Conservation (phyloP, 2,329 filamentous ascomycete genomes). For the Pestalotiopsis fici region DNA sequence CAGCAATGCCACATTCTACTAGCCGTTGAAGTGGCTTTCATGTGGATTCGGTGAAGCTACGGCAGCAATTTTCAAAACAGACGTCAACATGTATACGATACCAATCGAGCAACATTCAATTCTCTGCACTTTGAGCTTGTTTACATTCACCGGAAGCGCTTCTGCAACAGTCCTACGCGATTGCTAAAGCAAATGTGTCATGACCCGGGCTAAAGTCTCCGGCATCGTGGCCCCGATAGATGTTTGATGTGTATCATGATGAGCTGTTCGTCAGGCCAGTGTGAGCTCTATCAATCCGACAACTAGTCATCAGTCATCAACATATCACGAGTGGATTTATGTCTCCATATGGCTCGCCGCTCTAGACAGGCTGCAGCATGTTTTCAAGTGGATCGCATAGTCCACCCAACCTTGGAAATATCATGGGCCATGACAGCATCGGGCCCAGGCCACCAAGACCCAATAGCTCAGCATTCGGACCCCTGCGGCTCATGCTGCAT, state of each 20-base stretch:
- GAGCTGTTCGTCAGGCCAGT: background rate
- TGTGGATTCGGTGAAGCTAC: background rate
- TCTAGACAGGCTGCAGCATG: background rate
- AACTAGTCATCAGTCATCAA: background rate
- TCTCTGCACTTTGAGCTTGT: too few relatives aligned
- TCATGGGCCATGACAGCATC: background rate
- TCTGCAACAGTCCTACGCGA: too few relatives aligned
- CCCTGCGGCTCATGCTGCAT: background rate
- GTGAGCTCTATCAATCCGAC: background rate
- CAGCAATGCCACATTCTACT: slow-evolving; percentile 40
- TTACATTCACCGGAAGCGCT: too few relatives aligned
- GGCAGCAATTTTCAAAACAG: background rate
- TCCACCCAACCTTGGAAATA: background rate
- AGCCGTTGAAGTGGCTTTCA: slow-evolving; percentile 7
- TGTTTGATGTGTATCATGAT: too few relatives aligned
- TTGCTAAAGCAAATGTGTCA: too few relatives aligned
- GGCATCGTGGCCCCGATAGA: too few relatives aligned
- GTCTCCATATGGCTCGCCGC: background rate
- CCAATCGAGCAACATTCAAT: too few relatives aligned
- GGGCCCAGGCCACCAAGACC: background rate
- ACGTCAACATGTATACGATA: too few relatives aligned
- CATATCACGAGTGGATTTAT: background rate
- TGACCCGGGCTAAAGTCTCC: too few relatives aligned
- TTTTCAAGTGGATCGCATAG: background rate
- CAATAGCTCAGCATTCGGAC: background rate